phyloP scores from a whole-genome alignment of 2,329 filamentous ascomycete genomes.

The Polychaeton citri region DNA sequence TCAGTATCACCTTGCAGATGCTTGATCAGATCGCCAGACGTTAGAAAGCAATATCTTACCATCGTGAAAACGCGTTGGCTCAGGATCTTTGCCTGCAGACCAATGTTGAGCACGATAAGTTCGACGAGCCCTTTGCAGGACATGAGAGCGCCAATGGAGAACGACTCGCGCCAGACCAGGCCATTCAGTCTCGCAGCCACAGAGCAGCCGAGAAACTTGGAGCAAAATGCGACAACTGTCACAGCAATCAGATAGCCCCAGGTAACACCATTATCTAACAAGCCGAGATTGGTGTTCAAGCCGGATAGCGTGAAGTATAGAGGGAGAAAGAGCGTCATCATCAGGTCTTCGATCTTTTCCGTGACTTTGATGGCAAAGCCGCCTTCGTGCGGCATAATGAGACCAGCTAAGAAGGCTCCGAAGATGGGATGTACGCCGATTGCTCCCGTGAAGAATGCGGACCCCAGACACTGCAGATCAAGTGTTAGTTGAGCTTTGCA shows the following conservation, averaged over 20 bases:
- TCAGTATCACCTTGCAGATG: no score
- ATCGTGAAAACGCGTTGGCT: conserved; percentile 77
- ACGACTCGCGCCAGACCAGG: conserved; percentile 78
- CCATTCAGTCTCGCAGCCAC: conserved; percentile 63
- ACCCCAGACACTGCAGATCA: no score
- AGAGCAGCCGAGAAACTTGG: conserved; percentile 73
- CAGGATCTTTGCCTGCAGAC: conserved; percentile 68
- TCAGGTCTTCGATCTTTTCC: conserved; percentile 87
- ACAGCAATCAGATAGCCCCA: conserved; percentile 87
- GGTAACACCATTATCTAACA: conserved; percentile 65
- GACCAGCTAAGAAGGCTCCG: conserved; percentile 74
- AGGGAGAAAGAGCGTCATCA: conserved; percentile 70
- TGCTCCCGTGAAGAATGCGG: conserved; percentile 75
- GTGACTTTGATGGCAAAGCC: conserved; percentile 84
- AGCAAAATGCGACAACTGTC: conserved; percentile 66
- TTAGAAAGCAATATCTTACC: no score
- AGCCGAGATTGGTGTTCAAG: conserved; percentile 72
- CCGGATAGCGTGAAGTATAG: conserved; percentile 91
- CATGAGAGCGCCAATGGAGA: conserved; percentile 86
- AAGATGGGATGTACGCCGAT: conserved; percentile 94
- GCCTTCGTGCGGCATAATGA: conserved; percentile 82
- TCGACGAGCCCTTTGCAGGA: conserved; percentile 94
- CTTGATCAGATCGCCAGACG: no score
- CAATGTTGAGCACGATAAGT: conserved; percentile 84
- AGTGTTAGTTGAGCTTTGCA: no score